Evolutionary conservation across 75 land plant species (phyloP), one percentile per base, ranked within the genome.

Genomic region (Selaginella moellendorffii): DNA sequence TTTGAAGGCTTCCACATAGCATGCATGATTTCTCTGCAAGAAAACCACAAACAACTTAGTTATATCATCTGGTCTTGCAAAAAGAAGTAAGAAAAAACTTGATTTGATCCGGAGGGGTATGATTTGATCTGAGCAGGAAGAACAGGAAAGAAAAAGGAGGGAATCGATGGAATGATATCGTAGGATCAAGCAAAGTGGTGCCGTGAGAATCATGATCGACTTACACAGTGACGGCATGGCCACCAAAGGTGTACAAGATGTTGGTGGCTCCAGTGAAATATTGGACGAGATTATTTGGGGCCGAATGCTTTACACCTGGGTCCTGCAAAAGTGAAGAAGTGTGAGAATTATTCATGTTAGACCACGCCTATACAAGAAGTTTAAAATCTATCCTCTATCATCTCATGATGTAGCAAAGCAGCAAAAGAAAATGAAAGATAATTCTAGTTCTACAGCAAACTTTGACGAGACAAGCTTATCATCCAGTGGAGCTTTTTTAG

Each of bases 1-100:
- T 77, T 84, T 31, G 68, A 77, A 5, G 90, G 86, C 69, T 83
- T 83, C 90, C 86, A 83, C 86, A 83, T 86, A 0, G 90, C 86
- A 56, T 86, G 83, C 86, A 83, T 83, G 28, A 86, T 81, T 66
- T 83, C 86, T 42, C 86, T 81, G 90, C n/a, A n/a, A n/a, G n/a
- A n/a, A n/a, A n/a, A n/a, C n/a, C n/a, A n/a, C n/a, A n/a, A n/a
- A n/a, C n/a, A n/a, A n/a, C n/a, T n/a, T n/a, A n/a, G n/a, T n/a
- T n/a, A n/a, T n/a, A n/a, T n/a, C n/a, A n/a, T n/a, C n/a, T n/a
- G n/a, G n/a, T n/a, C n/a, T n/a, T n/a, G n/a, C n/a, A n/a, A n/a
- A n/a, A n/a, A n/a, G n/a, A n/a, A n/a, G n/a, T n/a, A n/a, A n/a
- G n/a, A n/a, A n/a, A n/a, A n/a, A n/a, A n/a, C n/a, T n/a, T n/a